Conservation (phyloP, 139 green algal species). For the Closterium sp. region DNA sequence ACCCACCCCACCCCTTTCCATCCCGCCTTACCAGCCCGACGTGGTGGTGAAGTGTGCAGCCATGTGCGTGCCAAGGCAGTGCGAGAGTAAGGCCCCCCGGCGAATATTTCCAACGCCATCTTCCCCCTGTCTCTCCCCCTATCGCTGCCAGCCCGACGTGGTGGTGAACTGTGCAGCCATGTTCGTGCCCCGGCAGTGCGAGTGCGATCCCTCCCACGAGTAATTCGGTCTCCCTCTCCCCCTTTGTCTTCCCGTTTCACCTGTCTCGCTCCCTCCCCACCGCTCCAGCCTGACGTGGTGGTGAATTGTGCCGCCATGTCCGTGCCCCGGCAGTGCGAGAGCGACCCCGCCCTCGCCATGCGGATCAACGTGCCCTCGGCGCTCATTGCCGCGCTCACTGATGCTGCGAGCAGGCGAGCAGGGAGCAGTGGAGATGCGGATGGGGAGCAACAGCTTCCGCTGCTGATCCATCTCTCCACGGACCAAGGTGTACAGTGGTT, state of each 20-base stretch:
- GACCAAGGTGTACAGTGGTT: conserved; percentile 63
- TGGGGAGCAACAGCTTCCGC: conserved; percentile 46
- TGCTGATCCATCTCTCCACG: conserved; percentile 76
- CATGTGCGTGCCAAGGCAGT: conserved; percentile 60
- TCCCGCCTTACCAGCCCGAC: conserved; percentile 33
- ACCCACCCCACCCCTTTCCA: background rate
- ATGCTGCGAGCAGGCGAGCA: background rate
- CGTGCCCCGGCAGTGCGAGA: conserved; percentile 62
- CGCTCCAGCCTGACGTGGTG: conserved; percentile 53
- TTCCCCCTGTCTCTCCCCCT: no score
- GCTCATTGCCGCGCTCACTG: conserved; percentile 52
- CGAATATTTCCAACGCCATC: background rate
- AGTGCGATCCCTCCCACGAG: background rate
- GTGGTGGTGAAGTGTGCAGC: conserved; percentile 72
- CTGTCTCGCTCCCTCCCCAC: background rate
- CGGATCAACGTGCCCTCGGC: conserved; percentile 60
- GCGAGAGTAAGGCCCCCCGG: conserved; percentile 59
- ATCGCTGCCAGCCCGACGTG: conserved; percentile 42
- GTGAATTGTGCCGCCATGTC: conserved; percentile 73
- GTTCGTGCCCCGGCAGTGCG: background rate
- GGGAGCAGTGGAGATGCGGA: background rate
- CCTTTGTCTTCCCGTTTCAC: background rate
- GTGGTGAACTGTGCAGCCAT: conserved; percentile 75
- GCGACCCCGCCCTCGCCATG: conserved; percentile 54
- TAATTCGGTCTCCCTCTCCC: background rate